Evolutionary conservation across 2,329 filamentous ascomycete genomes (phyloP).

Genomic region (Pestalotiopsis sp.): DNA sequence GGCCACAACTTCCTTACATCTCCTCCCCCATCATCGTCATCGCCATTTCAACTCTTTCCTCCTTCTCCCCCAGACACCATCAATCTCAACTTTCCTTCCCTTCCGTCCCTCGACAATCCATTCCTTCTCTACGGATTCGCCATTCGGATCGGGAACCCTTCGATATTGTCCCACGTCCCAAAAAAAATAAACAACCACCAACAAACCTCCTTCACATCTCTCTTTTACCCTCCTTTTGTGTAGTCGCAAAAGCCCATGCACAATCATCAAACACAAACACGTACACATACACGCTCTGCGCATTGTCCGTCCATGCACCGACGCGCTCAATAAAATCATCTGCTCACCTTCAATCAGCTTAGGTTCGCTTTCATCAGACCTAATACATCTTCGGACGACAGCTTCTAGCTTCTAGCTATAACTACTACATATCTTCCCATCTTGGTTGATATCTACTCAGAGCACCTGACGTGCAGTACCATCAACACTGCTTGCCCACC

Average conservation of each 20-base stretch:
- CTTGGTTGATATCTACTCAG: constrained; percentile 29
- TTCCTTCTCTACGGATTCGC: constrained; percentile 27
- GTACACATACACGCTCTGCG: constrained; percentile 15
- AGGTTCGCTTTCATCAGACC: not conserved
- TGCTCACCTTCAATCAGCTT: constrained; percentile 18
- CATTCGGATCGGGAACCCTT: constrained; percentile 18
- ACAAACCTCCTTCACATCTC: constrained; percentile 45
- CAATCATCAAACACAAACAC: constrained; percentile 19
- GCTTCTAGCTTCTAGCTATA: not conserved
- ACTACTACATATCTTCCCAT: not conserved
- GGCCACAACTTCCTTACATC: constrained; percentile 17
- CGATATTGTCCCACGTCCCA: constrained; percentile 26
- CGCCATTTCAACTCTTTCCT: constrained; percentile 18
- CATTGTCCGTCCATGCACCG: constrained; percentile 21
- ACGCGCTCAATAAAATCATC: constrained; percentile 16
- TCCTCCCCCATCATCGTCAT: constrained; percentile 27
- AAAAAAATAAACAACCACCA: constrained; percentile 19
- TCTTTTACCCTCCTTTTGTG: constrained; percentile 42
- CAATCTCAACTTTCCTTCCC: constrained; percentile 16
- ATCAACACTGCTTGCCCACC: constrained; percentile 38
- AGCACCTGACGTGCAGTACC: constrained; percentile 50
- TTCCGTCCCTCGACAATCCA: constrained; percentile 19
- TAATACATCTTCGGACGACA: not conserved
- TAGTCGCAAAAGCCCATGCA: constrained; percentile 36
- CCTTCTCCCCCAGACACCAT: constrained; percentile 8